Evolutionary conservation across 225 moss, liverwort and hornwort species (phyloP).

Genomic region (Ulota crispa): DNA sequence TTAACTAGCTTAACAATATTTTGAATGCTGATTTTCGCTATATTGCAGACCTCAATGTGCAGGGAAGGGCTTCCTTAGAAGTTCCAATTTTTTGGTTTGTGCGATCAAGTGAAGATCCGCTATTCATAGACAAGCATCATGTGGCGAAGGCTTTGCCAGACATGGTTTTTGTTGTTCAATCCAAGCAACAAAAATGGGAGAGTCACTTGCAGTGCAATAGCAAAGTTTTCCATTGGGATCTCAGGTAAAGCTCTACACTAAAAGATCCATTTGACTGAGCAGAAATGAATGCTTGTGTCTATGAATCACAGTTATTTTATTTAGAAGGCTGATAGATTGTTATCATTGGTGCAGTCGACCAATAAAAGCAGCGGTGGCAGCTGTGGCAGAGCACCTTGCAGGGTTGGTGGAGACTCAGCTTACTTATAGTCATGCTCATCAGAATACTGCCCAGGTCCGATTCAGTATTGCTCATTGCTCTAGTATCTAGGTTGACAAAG

Average conservation of each 20-base stretch:
- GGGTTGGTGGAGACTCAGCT: slow-evolving; percentile 86
- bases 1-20: background rate
- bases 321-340: slow-evolving; percentile 17
- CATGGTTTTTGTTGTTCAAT: slow-evolving; percentile 96
- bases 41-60: slow-evolving; percentile 47
- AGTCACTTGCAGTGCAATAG: slow-evolving; percentile 98
- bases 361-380: slow-evolving; percentile 85
- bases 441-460: slow-evolving; percentile 74
- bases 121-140: slow-evolving; percentile 94
- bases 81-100: slow-evolving; percentile 98
- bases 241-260: slow-evolving; percentile 47
- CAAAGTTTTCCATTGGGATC: slow-evolving; percentile 85
- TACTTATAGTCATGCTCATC: slow-evolving; percentile 81
- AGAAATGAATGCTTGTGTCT: background rate
- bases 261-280: background rate
- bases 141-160: slow-evolving; percentile 89
- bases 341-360: slow-evolving; percentile 65
- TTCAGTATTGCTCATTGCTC: background rate
- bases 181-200: slow-evolving; percentile 69
- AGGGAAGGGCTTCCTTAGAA: slow-evolving; percentile 61
- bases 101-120: slow-evolving; percentile 71
- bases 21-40: slow-evolving; percentile 17
- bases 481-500: background rate
- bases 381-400: slow-evolving; percentile 91
- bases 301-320: background rate